Evolutionary conservation across 257 asterid genomes (phyloP).

Genomic region (Jacaranda copaia): DNA sequence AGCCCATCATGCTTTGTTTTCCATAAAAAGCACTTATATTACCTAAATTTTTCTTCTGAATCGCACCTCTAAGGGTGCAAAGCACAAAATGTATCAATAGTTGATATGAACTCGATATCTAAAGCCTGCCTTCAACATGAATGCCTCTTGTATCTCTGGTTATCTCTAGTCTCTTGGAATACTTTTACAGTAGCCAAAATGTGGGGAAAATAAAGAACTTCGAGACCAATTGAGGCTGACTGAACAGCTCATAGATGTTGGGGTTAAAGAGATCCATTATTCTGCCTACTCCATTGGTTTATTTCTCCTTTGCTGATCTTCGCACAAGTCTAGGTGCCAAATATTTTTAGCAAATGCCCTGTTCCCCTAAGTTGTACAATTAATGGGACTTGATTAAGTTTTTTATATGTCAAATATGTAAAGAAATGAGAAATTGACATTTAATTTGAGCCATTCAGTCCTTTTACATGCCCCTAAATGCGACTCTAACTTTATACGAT

Average conservation of each 20-base stretch:
- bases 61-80: not conserved
- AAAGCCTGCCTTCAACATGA: slow-evolving; percentile 8
- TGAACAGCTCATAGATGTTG: slow-evolving; percentile 3
- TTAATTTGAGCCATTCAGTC: not conserved
- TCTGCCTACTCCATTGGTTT: not conserved
- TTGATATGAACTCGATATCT: not conserved
- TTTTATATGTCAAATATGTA: slow-evolving; percentile 14
- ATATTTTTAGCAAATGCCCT: not conserved
- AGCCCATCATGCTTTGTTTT: slow-evolving; percentile 5
- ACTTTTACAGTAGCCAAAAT: slow-evolving; percentile 12
- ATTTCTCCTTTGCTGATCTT: not conserved
- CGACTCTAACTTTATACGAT: not conserved
- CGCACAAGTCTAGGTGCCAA: not conserved
- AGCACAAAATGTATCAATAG: not conserved
- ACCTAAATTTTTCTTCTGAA: slow-evolving; percentile 11
- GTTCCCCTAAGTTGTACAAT: not conserved
- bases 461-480: not conserved
- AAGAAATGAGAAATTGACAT: not conserved
- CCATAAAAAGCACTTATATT: not conserved
- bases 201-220: not conserved
- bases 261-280: not conserved
- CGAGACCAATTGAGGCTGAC: not conserved
- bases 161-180: slow-evolving; percentile 15
- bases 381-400: not conserved
- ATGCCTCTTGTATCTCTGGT: not conserved